These are phyloP conservation scores for Oryza australiensis DNA, from an alignment of 176 grass and related monocot species.

Conservation along the genomic window DNA sequence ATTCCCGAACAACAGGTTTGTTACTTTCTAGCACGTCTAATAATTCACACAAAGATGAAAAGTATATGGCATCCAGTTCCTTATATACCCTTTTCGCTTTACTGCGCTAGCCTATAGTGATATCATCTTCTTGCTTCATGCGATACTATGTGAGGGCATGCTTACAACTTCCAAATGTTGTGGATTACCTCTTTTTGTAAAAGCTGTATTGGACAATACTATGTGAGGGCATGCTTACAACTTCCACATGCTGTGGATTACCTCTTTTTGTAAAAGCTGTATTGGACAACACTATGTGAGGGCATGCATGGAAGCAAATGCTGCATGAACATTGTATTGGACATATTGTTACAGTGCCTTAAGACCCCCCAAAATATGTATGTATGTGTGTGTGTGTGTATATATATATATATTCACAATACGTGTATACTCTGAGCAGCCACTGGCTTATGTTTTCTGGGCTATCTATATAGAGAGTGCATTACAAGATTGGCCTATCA, in stretches of 20 bases:
- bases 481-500: background rate
- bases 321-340: background rate
- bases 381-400: no score
- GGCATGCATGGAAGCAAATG: background rate
- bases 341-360: background rate
- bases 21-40: background rate
- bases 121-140: conserved; percentile 2
- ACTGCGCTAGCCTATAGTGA: background rate
- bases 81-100: background rate
- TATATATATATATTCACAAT: no score
- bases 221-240: conserved; percentile 6
- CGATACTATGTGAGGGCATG: background rate
- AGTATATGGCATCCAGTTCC: conserved; percentile 25
- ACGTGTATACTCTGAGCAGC: background rate
- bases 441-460: background rate
- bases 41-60: conserved; percentile 21
- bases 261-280: background rate
- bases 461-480: background rate
- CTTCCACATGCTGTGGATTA: background rate
- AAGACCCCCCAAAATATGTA: background rate
- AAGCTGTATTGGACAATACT: background rate
- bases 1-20: conserved; percentile 97
- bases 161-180: conserved; percentile 13
- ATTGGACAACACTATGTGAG: background rate
- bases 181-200: background rate